Evolutionary conservation across 2,329 filamentous ascomycete species (phyloP).

Genomic region (Botrytis tulipae): DNA sequence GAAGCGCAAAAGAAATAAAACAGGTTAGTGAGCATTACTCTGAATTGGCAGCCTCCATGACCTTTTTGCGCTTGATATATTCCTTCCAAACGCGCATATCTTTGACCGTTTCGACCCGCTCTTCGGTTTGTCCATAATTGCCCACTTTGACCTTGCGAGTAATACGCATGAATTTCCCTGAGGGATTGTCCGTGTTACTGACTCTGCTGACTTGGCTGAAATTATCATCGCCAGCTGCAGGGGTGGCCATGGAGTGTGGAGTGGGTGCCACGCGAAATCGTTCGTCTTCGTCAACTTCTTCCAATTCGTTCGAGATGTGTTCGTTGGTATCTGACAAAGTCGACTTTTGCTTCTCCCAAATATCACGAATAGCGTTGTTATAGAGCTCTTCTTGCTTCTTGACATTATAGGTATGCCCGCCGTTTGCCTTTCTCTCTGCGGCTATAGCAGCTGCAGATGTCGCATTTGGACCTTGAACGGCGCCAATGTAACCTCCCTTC

Average conservation of each 20-base stretch:
- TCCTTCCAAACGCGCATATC: constrained; percentile 86
- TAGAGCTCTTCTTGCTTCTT: constrained; percentile 91
- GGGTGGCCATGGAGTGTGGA: constrained; percentile 65
- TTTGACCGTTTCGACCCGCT: constrained; percentile 60
- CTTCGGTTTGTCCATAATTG: constrained; percentile 61
- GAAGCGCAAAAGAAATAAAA: not conserved
- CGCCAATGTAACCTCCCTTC: constrained; percentile 93
- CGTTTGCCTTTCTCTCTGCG: constrained; percentile 75
- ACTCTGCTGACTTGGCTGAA: constrained; percentile 70
- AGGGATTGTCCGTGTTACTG: constrained; percentile 62
- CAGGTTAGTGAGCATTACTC: constrained; percentile 50
- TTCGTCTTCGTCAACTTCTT: constrained; percentile 54
- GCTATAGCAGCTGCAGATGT: constrained; percentile 75
- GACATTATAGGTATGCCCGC: constrained; percentile 96
- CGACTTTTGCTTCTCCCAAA: constrained; percentile 85
- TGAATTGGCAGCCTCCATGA: constrained; percentile 48
- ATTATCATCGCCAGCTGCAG: constrained; percentile 68
- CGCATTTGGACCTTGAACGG: constrained; percentile 64
- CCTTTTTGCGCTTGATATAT: constrained; percentile 72
- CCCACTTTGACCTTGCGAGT: constrained; percentile 61
- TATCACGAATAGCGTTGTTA: constrained; percentile 83
- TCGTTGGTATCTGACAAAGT: constrained; percentile 73
- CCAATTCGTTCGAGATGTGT: constrained; percentile 57
- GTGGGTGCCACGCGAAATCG: constrained; percentile 49
- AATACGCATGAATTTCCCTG: constrained; percentile 69